Conservation (phyloP, 768 basidiomycete genomes). For the Kwoniella shandongensis region DNA sequence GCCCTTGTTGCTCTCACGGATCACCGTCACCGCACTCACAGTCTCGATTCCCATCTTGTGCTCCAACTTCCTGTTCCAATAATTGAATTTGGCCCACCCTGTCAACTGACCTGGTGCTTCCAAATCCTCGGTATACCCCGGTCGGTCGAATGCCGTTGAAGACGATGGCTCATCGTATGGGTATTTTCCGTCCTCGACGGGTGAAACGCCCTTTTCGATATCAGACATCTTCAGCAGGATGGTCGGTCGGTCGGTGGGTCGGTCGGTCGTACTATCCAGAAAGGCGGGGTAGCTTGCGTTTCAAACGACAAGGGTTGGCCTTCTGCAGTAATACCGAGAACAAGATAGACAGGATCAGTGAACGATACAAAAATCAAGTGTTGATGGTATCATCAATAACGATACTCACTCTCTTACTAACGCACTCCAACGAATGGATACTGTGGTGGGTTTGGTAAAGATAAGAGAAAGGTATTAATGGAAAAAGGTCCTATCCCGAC, state of each 20-base stretch:
- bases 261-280: too few relatives aligned
- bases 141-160: constrained; percentile 14
- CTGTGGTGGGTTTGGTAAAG: too few relatives aligned
- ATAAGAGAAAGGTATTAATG: too few relatives aligned
- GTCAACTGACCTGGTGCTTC: background rate
- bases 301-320: constrained; percentile 1
- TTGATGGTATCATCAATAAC: too few relatives aligned
- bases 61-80: constrained; percentile 25
- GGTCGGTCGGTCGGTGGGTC: too few relatives aligned
- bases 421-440: too few relatives aligned
- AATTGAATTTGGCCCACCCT: constrained; percentile 25
- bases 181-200: background rate
- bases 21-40: constrained; percentile 15
- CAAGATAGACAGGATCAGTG: too few relatives aligned
- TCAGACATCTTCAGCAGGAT: background rate
- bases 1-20: background rate
- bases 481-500: too few relatives aligned
- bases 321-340: background rate
- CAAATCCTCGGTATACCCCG: constrained; percentile 13
- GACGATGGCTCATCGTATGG: constrained; percentile 13
- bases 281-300: background rate
- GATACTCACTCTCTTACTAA: too few relatives aligned
- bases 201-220: background rate
- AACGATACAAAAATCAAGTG: too few relatives aligned
- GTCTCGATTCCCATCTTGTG: constrained; percentile 30